These are phyloP conservation scores for Rugosomyces carneus DNA, from an alignment of 1,284 basidiomycete species.

Conservation along the genomic window DNA sequence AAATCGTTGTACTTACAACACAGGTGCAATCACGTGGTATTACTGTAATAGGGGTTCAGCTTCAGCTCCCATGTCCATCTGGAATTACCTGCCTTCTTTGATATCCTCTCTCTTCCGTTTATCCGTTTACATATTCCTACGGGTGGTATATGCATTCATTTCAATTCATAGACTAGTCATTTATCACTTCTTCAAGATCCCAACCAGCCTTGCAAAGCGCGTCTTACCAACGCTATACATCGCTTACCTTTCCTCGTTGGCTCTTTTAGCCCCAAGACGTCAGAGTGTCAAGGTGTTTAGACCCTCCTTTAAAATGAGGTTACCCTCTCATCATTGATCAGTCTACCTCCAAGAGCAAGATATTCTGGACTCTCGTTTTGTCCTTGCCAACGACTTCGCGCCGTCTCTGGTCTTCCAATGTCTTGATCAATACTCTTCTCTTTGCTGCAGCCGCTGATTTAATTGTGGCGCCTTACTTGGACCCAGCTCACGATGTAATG, in stretches of 20 bases:
- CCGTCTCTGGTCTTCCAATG: constrained; percentile 31
- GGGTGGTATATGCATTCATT: constrained; percentile 29
- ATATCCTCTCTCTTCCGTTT: constrained; percentile 35
- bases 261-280: constrained; percentile 12
- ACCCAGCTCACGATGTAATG: constrained; percentile 46
- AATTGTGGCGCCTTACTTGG: constrained; percentile 43
- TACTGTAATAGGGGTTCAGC: neutral
- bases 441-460: constrained; percentile 47
- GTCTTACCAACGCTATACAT: constrained; percentile 29
- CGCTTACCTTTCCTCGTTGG: constrained; percentile 20
- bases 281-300: constrained; percentile 3
- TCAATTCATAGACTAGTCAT: neutral
- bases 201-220: constrained; percentile 24
- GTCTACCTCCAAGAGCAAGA: constrained; percentile 2
- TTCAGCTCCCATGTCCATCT: constrained; percentile 8
- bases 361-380: constrained; percentile 29
- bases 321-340: constrained; percentile 4
- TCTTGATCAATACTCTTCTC: constrained; percentile 47
- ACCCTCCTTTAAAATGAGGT: neutral
- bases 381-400: constrained; percentile 40
- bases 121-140: constrained; percentile 33
- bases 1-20: no score
- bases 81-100: constrained; percentile 18
- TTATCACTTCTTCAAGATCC: constrained; percentile 24
- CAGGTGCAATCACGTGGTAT: neutral